Evolutionary conservation across 78 protist genomes (phyloP).

Genomic region (Chrysochromulina parva): DNA sequence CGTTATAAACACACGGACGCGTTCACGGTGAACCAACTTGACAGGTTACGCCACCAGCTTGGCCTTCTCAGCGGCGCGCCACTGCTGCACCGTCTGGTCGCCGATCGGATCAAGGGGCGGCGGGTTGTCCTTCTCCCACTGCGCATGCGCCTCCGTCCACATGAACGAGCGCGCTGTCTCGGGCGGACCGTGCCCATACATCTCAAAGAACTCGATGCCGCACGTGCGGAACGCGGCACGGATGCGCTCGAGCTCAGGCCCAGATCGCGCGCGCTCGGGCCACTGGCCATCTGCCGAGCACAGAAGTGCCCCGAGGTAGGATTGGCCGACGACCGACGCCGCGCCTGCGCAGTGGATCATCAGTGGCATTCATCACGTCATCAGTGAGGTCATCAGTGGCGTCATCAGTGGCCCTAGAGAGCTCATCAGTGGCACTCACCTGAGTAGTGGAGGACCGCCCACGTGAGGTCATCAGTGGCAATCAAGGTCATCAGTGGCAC

Average conservation of each 20-base stretch:
- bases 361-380: no score
- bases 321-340: neutral
- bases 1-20: no score
- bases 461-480: neutral
- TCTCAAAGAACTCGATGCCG: neutral
- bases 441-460: neutral
- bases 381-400: no score
- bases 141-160: neutral
- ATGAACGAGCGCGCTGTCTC: neutral
- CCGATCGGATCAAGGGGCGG: neutral
- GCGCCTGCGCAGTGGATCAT: neutral
- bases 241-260: neutral
- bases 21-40: no score
- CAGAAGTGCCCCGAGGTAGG: neutral
- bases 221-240: neutral
- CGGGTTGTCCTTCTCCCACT: neutral
- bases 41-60: no score
- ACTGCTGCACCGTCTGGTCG: neutral
- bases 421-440: neutral
- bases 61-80: neutral
- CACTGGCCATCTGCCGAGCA: neutral
- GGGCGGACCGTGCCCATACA: neutral
- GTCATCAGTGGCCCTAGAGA: no score
- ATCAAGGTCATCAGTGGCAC: no score
- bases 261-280: neutral